phyloP scores from a whole-genome alignment of 1,284 basidiomycete genomes.

The Malassezia dermatis region DNA sequence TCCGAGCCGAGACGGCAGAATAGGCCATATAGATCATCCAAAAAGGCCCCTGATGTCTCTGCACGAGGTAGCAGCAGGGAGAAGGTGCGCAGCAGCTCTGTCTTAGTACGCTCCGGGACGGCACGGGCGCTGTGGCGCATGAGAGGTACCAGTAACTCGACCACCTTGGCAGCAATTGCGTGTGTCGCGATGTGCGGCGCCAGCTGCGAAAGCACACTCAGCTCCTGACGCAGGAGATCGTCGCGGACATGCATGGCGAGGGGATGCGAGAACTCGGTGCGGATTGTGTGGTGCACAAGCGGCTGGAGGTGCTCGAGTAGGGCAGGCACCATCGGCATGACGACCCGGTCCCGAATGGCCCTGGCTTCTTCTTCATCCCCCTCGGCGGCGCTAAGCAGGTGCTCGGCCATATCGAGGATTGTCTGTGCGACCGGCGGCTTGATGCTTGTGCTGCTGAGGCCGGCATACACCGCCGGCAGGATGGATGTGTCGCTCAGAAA shows the following conservation, averaged over 20 bases:
- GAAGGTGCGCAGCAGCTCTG: conserved; percentile 69
- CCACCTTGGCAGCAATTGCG: conserved; percentile 63
- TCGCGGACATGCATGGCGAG: conserved; percentile 55
- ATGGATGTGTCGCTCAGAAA: conserved; percentile 62
- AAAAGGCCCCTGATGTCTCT: conserved; percentile 53
- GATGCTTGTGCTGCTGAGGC: conserved; percentile 69
- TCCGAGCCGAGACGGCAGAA: conserved; percentile 34
- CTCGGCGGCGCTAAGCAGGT: conserved; percentile 52
- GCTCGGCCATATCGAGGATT: conserved; percentile 77
- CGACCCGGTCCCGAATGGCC: conserved; percentile 43
- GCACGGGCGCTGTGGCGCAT: conserved; percentile 66
- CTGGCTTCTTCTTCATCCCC: background rate
- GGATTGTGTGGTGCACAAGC: conserved; percentile 23
- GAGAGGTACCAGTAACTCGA: conserved; percentile 68
- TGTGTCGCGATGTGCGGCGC: conserved; percentile 61
- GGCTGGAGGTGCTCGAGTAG: conserved; percentile 64
- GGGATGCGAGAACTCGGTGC: conserved; percentile 53
- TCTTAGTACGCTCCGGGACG: conserved; percentile 77
- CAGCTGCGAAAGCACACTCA: conserved; percentile 67
- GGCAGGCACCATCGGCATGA: conserved; percentile 66
- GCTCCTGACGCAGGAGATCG: conserved; percentile 70
- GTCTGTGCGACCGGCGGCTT: conserved; percentile 71
- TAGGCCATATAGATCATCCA: conserved; percentile 28
- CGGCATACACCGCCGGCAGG: conserved; percentile 68
- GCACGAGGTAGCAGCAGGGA: conserved; percentile 64